phyloP scores from a whole-genome alignment of 805 yeast species.

The Myxozyma kluyveri region DNA sequence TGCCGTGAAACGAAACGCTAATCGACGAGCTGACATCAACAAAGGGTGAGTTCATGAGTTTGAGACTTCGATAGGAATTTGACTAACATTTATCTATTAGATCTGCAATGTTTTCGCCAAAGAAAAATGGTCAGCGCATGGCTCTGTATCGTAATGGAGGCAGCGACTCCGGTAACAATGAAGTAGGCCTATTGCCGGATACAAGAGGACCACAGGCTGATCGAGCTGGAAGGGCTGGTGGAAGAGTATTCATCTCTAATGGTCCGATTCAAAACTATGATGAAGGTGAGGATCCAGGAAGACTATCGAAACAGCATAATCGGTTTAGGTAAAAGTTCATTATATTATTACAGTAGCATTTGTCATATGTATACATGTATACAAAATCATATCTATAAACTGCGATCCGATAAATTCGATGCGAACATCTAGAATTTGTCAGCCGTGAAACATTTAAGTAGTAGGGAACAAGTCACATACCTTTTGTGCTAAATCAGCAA shows the following conservation, averaged over 20 bases:
- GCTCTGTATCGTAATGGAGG: background rate
- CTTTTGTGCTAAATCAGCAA: conserved; percentile 24
- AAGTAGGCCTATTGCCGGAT: conserved; percentile 11
- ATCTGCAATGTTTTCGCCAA: conserved; percentile 13
- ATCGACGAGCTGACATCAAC: conserved; percentile 75
- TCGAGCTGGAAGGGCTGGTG: conserved; percentile 8
- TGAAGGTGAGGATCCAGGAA: background rate
- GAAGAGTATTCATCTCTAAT: conserved; percentile 1
- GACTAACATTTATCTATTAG: background rate
- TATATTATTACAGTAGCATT: background rate
- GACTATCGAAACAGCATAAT: background rate
- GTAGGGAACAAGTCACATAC: background rate
- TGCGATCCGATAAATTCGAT: background rate
- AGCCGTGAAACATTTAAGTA: background rate
- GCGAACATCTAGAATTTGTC: background rate
- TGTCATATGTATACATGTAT: background rate
- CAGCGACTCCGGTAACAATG: background rate
- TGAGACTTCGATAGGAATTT: too few relatives aligned
- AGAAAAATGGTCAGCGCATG: conserved; percentile 13
- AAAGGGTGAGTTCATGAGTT: conserved; percentile 15
- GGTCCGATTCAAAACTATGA: background rate
- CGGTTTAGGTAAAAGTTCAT: background rate
- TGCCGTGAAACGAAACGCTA: conserved; percentile 50
- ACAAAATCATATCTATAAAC: background rate
- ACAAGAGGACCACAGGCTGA: conserved; percentile 6